Evolutionary conservation across 208 protist genomes (phyloP), one percentile per base, ranked within the genome.

Genomic region (Wallacemonas sp.): DNA sequence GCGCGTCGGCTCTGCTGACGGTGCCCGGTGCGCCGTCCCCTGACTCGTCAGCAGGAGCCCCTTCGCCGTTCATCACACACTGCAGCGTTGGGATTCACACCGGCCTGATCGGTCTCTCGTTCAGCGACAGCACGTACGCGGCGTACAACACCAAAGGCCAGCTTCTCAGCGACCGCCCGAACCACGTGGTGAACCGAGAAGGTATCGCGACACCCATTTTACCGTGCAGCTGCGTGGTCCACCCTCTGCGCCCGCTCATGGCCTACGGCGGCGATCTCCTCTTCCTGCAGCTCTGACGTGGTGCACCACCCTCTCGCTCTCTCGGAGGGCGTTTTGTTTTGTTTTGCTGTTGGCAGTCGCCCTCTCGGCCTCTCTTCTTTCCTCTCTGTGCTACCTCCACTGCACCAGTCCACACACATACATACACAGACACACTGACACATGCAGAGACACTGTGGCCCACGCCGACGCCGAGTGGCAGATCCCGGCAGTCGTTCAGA

Each of bases 241-340:
- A 95, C 63, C 87, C 90, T n/a, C 66, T 95, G 26, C 79, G 85
- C 0, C 87, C 83, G 6, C 52, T 89, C 19, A 82, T 93, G 78
- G 67, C 81, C 4, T 84, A 83, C 53, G 85, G 85, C 17, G 85
- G 87, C 3, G 87, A 93, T 29, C 63, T 95, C n/a, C 63, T 93
- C 63, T 82, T 81, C 54, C 57, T 92, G 41, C 81, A 91, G 45
- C 66, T 79, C 48, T 90, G 63, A 48, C 15, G 27, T n/a, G 42
- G 24, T 36, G n/a, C 17, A 24, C 19, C 17, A 26, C 13, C 3
- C 10, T 26, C 19, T 54, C 38, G 50, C 39, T 63, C 52, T 70
- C 8, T 67, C 54, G 64, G 45, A 68, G 42, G 66, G 45, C 58
- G 30, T 54, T 33, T 39, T 17, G 37, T 5, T 32, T n/a, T 53